Percentiles rank a stretch among this genome's conserved stretches.
Conservation (phyloP, 768 basidiomycete genomes). For the Dacryopinax primogenitus region DNA sequence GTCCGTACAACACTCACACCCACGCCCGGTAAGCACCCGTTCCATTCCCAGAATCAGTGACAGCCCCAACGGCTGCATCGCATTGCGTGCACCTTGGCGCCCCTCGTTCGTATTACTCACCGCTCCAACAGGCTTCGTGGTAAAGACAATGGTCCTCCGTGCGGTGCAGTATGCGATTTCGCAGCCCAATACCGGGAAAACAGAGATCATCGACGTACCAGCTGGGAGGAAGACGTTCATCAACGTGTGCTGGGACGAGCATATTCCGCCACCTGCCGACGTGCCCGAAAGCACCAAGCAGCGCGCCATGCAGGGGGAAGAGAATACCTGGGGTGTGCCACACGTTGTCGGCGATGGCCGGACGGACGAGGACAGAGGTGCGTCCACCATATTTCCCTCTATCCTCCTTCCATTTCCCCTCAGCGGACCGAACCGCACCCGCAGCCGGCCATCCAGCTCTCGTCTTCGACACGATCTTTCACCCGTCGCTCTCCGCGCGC, state of each 20-base stretch:
- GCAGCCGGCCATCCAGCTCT: constrained; percentile 55
- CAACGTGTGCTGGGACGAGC: constrained; percentile 57
- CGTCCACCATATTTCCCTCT: background rate
- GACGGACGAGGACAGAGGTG: constrained; percentile 59
- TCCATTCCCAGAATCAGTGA: no score
- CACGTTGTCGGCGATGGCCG: constrained; percentile 54
- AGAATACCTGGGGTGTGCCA: constrained; percentile 43
- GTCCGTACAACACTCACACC: constrained; percentile 38
- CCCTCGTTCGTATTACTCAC: background rate
- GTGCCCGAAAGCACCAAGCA: constrained; percentile 39
- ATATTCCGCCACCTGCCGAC: constrained; percentile 49
- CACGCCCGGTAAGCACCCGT: constrained; percentile 32
- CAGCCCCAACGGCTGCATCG: background rate
- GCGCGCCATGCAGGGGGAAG: constrained; percentile 43
- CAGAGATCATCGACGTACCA: constrained; percentile 24
- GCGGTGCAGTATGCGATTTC: background rate
- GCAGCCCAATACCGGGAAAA: background rate
- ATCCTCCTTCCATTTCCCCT: background rate
- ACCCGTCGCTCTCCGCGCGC: constrained; percentile 46
- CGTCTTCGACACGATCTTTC: constrained; percentile 63
- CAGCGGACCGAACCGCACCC: background rate
- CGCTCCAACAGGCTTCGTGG: background rate
- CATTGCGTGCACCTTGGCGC: background rate
- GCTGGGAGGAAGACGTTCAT: constrained; percentile 54
- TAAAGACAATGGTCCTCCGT: background rate